Evolutionary conservation across 2,329 filamentous ascomycete genomes (phyloP).

Genomic region (Lachnellula occidentalis): DNA sequence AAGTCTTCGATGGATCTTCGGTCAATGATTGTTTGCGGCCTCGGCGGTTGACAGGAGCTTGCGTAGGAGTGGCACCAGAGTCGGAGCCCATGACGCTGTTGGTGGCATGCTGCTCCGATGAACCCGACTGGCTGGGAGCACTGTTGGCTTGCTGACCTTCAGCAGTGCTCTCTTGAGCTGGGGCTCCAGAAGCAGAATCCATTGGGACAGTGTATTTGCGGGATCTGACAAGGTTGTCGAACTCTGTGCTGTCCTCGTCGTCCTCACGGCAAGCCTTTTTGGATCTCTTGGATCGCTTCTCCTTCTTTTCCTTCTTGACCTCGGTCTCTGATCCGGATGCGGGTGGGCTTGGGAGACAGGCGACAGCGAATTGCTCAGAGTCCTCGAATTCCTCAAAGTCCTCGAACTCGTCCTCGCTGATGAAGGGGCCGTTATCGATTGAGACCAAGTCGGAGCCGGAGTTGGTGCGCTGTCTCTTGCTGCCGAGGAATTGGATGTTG

Average conservation of each 20-base stretch:
- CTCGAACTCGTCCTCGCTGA: conserved; percentile 70
- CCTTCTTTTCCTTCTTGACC: conserved; percentile 35
- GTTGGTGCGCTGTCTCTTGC: conserved; percentile 63
- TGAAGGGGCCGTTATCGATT: conserved; percentile 70
- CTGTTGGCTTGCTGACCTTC: conserved; percentile 24
- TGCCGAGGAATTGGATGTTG: conserved; percentile 54
- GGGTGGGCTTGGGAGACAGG: conserved; percentile 58
- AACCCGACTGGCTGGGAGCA: conserved; percentile 38
- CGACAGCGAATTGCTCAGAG: conserved; percentile 53
- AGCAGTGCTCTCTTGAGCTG: conserved; percentile 25
- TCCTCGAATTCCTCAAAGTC: conserved; percentile 73
- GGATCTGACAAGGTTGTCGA: conserved; percentile 31
- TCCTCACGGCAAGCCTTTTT: conserved; percentile 38
- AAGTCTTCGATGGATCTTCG: conserved; percentile 97
- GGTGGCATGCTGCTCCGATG: conserved; percentile 36
- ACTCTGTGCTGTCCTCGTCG: conserved; percentile 31
- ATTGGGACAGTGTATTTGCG: conserved; percentile 32
- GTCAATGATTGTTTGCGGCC: conserved; percentile 98
- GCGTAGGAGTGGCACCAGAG: conserved; percentile 28
- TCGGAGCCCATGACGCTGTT: conserved; percentile 37
- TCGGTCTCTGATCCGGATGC: conserved; percentile 47
- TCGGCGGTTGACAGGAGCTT: conserved; percentile 72
- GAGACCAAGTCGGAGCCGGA: conserved; percentile 64
- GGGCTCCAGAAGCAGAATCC: conserved; percentile 26
- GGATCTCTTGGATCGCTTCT: conserved; percentile 52